Evolutionary conservation across 306 rosid genomes (phyloP).

Genomic region (Neltuma alba): DNA sequence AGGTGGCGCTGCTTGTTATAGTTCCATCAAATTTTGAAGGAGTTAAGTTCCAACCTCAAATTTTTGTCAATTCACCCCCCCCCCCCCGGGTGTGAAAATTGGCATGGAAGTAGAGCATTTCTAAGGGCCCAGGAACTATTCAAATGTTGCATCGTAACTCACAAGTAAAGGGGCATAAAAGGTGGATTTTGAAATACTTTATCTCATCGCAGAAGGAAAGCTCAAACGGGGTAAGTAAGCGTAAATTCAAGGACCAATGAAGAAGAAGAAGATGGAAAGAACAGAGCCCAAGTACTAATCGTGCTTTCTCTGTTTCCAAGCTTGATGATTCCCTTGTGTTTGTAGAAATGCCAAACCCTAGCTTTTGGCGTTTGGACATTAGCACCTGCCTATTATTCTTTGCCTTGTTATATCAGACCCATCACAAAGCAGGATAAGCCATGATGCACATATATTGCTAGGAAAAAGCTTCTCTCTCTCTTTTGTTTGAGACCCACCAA

Average conservation of each 20-base stretch:
- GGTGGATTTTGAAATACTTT: not conserved
- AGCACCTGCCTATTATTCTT: constrained; percentile 32
- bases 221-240: not conserved
- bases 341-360: constrained; percentile 46
- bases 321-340: constrained; percentile 45
- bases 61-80: not conserved
- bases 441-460: not conserved
- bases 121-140: not conserved
- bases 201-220: constrained; percentile 15
- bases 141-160: not conserved
- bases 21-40: not conserved
- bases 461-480: constrained; percentile 14
- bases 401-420: constrained; percentile 38
- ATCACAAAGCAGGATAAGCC: not conserved
- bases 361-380: constrained; percentile 46
- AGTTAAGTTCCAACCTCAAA: not conserved
- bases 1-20: not conserved
- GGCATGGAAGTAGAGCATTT: not conserved
- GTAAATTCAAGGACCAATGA: not conserved
- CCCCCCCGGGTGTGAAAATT: too few relatives aligned
- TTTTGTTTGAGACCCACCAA: constrained; percentile 2
- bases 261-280: not conserved
- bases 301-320: constrained; percentile 10
- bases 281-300: constrained; percentile 8
- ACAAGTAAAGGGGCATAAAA: not conserved